A percentile compares a stretch with the other conserved stretches of the same genome.
These are phyloP conservation scores for Eimeria falciformis DNA, from an alignment of 169 alveolate genomes.

Conservation along the genomic window DNA sequence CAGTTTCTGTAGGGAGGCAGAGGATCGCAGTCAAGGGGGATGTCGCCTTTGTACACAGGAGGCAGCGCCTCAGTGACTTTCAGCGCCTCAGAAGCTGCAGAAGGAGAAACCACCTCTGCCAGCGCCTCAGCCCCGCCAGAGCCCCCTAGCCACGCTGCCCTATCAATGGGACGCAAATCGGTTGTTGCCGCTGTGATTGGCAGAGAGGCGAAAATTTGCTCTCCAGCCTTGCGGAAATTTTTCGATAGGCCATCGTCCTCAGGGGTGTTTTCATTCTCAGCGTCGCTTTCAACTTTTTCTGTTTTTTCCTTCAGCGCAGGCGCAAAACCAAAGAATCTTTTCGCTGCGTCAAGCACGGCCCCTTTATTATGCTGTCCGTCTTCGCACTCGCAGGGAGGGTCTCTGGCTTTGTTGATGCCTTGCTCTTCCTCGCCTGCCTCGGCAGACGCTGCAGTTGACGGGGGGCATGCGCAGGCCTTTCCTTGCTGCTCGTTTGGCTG, in stretches of 20 bases:
- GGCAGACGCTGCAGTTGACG: background rate
- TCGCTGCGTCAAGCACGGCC: background rate
- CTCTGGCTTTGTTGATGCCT: background rate
- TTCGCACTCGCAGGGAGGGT: too few species aligned
- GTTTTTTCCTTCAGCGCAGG: background rate
- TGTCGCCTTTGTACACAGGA: conserved; percentile 23
- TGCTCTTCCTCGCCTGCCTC: background rate
- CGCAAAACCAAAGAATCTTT: background rate
- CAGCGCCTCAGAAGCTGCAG: background rate
- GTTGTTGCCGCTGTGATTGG: background rate
- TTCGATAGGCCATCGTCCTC: background rate
- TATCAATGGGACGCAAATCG: background rate
- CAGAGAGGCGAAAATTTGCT: background rate
- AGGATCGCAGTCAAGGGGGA: conserved; percentile 51
- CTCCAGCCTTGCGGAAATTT: background rate
- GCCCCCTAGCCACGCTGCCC: conserved; percentile 4
- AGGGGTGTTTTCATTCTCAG: background rate
- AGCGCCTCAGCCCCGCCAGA: background rate
- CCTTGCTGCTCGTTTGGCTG: background rate
- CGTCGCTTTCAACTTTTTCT: background rate
- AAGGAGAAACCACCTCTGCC: background rate
- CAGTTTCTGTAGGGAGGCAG: conserved; percentile 37
- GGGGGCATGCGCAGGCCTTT: too few species aligned
- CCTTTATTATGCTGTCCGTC: background rate
- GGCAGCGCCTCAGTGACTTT: background rate